A percentile compares a stretch with the other conserved stretches of the same genome.
phyloP scores from a whole-genome alignment of 495 filamentous ascomycete species.

The Annulohypoxylon stygium region DNA sequence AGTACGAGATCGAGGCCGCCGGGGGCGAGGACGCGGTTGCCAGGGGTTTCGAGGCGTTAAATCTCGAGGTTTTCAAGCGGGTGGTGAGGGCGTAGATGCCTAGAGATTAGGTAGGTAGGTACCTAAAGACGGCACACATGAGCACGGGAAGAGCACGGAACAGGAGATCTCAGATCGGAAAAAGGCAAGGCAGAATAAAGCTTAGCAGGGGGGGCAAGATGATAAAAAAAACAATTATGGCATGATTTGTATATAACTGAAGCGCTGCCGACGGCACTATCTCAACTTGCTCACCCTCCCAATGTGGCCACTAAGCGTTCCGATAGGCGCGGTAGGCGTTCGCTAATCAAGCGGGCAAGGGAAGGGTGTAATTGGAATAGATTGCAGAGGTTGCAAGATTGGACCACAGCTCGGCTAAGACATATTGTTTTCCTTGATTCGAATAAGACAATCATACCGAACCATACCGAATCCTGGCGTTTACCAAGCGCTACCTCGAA shows the following conservation, averaged over 20 bases:
- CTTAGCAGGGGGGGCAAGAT: background rate
- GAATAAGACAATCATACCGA: constrained; percentile 1
- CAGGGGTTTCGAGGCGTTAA: constrained; percentile 55
- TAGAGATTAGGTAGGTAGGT: background rate
- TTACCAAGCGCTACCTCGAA: constrained; percentile 9
- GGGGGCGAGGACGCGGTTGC: constrained; percentile 58
- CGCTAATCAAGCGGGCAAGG: background rate
- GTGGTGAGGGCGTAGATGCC: constrained; percentile 26
- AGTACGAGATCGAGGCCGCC: constrained; percentile 58
- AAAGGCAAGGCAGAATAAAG: background rate
- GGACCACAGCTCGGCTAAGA: constrained; percentile 12
- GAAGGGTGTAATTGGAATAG: background rate
- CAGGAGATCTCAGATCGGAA: background rate
- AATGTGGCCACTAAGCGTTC: background rate
- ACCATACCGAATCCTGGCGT: constrained; percentile 11
- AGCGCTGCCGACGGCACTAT: background rate
- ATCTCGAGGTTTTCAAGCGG: constrained; percentile 48
- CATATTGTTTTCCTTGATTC: background rate
- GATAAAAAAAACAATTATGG: constrained; percentile 1
- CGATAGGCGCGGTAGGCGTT: constrained; percentile 5
- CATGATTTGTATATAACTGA: constrained; percentile 10
- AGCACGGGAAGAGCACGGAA: background rate
- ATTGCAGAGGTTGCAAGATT: constrained; percentile 3
- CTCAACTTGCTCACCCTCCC: constrained; percentile 2
- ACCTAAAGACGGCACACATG: background rate